Evolutionary conservation across 129 eudicot species (phyloP).

Genomic region (Saposhnikovia divaricata): DNA sequence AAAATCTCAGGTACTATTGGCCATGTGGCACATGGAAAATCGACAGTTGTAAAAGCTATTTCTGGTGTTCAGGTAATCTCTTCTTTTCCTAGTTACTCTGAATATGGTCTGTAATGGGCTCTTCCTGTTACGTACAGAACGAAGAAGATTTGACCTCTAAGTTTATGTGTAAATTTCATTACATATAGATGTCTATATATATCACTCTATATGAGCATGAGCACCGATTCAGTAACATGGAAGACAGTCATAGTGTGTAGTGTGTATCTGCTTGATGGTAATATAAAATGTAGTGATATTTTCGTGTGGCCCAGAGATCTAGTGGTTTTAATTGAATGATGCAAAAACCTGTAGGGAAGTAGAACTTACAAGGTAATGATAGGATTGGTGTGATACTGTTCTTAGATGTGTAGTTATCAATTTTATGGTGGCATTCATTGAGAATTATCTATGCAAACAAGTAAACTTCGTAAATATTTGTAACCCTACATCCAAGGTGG

Average conservation of each 20-base stretch:
- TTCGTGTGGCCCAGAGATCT: not conserved
- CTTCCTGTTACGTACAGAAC: not conserved
- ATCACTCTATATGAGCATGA: not conserved
- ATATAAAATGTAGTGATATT: not conserved
- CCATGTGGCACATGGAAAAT: constrained; percentile 99
- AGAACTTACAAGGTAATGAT: not conserved
- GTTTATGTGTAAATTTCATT: not conserved
- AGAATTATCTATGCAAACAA: not conserved
- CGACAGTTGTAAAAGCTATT: constrained; percentile 94
- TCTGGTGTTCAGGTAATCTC: constrained; percentile 81
- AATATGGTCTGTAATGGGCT: not conserved
- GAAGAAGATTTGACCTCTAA: not conserved
- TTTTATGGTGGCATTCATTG: not conserved
- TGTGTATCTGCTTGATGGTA: not conserved
- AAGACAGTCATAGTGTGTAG: not conserved
- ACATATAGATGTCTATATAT: not conserved
- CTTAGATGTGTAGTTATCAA: not conserved
- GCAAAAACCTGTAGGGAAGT: not conserved
- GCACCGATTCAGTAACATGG: not conserved
- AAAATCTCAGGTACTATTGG: constrained; percentile 71
- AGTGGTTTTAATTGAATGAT: not conserved
- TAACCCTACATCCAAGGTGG: not conserved
- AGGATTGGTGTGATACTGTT: not conserved
- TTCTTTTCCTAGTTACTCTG: not conserved
- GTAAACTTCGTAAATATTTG: not conserved